These are phyloP conservation scores for Lojkania enalia DNA, from an alignment of 2,329 filamentous ascomycete genomes.

Conservation along the genomic window DNA sequence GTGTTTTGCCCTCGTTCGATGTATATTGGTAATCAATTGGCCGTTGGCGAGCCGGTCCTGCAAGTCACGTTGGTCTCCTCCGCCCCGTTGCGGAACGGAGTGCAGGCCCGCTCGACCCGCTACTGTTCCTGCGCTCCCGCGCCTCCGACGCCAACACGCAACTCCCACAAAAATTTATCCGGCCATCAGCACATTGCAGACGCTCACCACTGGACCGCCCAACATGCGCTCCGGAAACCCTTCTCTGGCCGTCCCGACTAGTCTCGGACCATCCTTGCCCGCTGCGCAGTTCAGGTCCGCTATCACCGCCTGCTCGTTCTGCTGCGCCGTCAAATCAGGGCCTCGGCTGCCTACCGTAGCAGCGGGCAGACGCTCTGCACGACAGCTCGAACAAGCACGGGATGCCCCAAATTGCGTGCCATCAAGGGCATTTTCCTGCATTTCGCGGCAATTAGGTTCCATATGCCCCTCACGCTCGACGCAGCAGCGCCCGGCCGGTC, in stretches of 20 bases:
- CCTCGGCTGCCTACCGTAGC: slow-evolving; percentile 21
- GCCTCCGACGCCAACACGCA: slow-evolving; percentile 31
- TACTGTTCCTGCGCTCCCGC: slow-evolving; percentile 28
- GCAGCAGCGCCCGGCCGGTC: slow-evolving; percentile 11
- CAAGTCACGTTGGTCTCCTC: slow-evolving; percentile 26
- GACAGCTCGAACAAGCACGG: slow-evolving; percentile 26
- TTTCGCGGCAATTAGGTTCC: slow-evolving; percentile 23
- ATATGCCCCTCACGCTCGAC: slow-evolving; percentile 13
- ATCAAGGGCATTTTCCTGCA: slow-evolving; percentile 20
- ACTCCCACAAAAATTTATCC: slow-evolving; percentile 39
- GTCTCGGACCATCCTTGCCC: slow-evolving; percentile 27
- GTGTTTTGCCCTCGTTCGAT: slow-evolving; percentile 18
- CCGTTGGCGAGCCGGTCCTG: slow-evolving; percentile 26
- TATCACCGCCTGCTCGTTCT: slow-evolving; percentile 29
- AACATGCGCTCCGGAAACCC: slow-evolving; percentile 21
- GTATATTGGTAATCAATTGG: slow-evolving; percentile 19
- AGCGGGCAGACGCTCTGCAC: slow-evolving; percentile 19
- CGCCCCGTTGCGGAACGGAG: slow-evolving; percentile 17
- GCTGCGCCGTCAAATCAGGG: slow-evolving; percentile 30
- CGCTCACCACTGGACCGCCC: slow-evolving; percentile 19
- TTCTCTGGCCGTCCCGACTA: slow-evolving; percentile 28
- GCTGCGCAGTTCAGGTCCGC: slow-evolving; percentile 38
- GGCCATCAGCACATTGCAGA: slow-evolving; percentile 29
- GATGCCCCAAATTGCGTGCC: slow-evolving; percentile 26
- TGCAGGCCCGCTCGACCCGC: slow-evolving; percentile 34